Conservation (phyloP, 805 yeast species). For the Saccharomyces mikatae region DNA sequence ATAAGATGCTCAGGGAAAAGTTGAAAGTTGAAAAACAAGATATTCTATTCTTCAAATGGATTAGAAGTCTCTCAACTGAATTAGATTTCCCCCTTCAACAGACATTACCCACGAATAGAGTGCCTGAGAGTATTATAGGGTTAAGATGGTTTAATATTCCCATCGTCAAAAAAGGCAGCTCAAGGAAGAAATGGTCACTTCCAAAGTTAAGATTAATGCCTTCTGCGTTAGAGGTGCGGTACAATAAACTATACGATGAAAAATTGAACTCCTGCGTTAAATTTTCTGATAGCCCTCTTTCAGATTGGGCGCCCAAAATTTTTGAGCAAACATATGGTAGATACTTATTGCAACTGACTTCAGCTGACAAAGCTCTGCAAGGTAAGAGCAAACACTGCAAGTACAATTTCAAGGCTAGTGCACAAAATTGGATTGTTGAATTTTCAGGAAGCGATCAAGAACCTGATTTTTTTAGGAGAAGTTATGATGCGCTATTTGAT, state of each 20-base stretch:
- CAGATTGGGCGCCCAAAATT: not conserved
- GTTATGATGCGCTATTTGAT: constrained; percentile 9
- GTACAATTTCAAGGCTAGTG: not conserved
- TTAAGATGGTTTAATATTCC: not conserved
- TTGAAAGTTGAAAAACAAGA: not conserved
- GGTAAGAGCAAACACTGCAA: not conserved
- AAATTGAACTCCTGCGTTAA: not conserved
- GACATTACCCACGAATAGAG: not conserved
- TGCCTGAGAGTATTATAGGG: not conserved
- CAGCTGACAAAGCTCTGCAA: not conserved
- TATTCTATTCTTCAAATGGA: not conserved
- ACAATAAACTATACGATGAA: not conserved
- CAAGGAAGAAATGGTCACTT: not conserved
- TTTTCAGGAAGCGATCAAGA: not conserved
- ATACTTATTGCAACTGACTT: not conserved
- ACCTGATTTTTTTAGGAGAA: not conserved
- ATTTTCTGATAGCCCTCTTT: not conserved
- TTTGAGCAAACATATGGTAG: not conserved
- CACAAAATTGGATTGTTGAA: not conserved
- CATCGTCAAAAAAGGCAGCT: not conserved
- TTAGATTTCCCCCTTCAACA: not conserved
- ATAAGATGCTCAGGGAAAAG: not conserved
- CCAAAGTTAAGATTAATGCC: not conserved
- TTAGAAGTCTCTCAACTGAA: not conserved
- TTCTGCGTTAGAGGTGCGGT: not conserved